Conservation (phyloP, 345 rosid species). For the Salix suchowensis region DNA sequence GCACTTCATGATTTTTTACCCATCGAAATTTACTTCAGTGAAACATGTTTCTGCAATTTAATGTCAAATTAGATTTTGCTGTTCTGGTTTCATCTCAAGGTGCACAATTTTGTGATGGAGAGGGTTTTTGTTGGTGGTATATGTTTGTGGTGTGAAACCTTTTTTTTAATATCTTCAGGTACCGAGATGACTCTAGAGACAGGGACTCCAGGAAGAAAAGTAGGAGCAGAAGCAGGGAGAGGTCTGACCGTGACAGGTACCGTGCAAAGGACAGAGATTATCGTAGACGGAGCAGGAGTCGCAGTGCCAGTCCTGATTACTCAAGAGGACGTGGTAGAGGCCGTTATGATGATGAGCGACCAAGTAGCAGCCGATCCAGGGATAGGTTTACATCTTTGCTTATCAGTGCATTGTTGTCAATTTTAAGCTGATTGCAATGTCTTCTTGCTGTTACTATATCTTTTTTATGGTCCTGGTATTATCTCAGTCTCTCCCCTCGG, state of each 20-base stretch:
- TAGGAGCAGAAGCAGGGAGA: slow-evolving; percentile 48
- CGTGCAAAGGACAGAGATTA: slow-evolving; percentile 39
- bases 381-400: slow-evolving; percentile 32
- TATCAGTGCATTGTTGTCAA: background rate
- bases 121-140: no score
- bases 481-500: slow-evolving; percentile 40
- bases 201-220: slow-evolving; percentile 43
- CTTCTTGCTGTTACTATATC: background rate
- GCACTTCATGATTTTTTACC: no score
- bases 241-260: slow-evolving; percentile 41
- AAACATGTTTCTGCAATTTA: no score
- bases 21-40: no score
- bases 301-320: slow-evolving; percentile 51
- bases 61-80: no score
- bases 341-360: slow-evolving; percentile 43
- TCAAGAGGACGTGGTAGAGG: slow-evolving; percentile 38
- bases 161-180: slow-evolving; percentile 13
- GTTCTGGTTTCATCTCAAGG: no score
- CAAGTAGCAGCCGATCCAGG: slow-evolving; percentile 39
- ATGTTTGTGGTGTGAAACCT: background rate
- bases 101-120: no score
- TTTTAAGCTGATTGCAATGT: background rate
- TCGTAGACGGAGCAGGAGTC: slow-evolving; percentile 41
- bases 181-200: slow-evolving; percentile 46
- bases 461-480: background rate